phyloP scores from a whole-genome alignment of 2,329 filamentous ascomycete species.

The Chalaropsis ovoidea region DNA sequence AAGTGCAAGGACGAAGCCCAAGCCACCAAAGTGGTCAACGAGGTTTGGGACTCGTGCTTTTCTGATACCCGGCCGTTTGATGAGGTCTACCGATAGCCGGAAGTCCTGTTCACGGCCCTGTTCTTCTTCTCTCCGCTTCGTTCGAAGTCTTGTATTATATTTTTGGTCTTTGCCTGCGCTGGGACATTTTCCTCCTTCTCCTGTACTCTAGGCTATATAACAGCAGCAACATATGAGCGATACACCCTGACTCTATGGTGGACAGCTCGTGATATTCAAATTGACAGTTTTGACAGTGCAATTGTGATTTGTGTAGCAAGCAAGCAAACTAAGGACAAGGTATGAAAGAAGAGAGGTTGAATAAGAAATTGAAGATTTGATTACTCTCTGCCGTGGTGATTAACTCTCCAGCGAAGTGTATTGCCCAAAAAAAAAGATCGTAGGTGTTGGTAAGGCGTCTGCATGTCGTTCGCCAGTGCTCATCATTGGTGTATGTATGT shows the following conservation, averaged over 20 bases:
- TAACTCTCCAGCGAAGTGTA: too few species aligned
- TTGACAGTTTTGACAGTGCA: not conserved
- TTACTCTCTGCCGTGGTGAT: not conserved
- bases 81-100: conserved; percentile 69
- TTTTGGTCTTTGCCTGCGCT: not conserved
- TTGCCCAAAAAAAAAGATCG: not conserved
- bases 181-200: not conserved
- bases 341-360: not conserved
- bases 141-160: conserved; percentile 7
- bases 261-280: not conserved
- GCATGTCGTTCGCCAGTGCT: not conserved
- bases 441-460: not conserved
- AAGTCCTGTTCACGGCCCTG: not conserved
- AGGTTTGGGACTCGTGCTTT: conserved; percentile 99
- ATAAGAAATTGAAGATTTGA: not conserved
- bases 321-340: not conserved
- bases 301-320: not conserved
- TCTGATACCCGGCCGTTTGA: conserved; percentile 90
- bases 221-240: not conserved
- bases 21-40: conserved; percentile 78
- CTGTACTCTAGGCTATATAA: conserved; percentile 15
- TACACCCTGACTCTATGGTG: not conserved
- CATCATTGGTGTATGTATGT: not conserved
- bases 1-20: conserved; percentile 76
- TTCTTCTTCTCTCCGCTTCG: conserved; percentile 13